Base-by-base conservation (phyloP, 768 basidiomycete species). In the Russula virescens region DNA sequence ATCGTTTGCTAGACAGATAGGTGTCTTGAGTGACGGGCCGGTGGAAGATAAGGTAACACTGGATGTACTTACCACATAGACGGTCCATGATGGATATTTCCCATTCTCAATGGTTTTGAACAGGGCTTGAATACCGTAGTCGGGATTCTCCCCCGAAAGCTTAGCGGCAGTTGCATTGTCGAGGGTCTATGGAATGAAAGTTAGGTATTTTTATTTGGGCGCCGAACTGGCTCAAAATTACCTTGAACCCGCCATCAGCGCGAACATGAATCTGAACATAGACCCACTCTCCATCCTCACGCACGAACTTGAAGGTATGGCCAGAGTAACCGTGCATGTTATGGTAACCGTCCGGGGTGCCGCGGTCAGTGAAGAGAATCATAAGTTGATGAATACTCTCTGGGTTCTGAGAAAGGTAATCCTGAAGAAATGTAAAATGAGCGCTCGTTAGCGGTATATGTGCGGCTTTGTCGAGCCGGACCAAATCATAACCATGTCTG, bases 341-440 rank as follows among this genome's bases (percentile, higher is more conserved):
- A 75, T 90, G 86, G 77, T 78, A 94, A 21, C 84, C 94, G 75
- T 86, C 87, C 64, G 96, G 95, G 60, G 93, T 97, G 51, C 92
- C 88, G 69, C 95, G 91, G 75, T 98, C 95, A n/a, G 90, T 90
- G 79, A 97, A 88, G 62, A 92, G 81, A 73, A 95, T 95, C 82
- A 91, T 80, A 69, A 91, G 78, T 76, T 93, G 91, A 74, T 93
- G 90, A 62, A 89, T 90, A 21, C 91, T 89, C 77, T 94, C 91
- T 10, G 91, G 89, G 76, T 91, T 92, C 73, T 91, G 86, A 34
- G 84, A 82, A 61, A 96, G 83, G 71, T 91, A 96, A 74, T 96
- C 94, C 91, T 92, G 72, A 21, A 3, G 68, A 55, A 68, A 71
- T 53, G 67, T 68, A 21, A 34, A 10, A 26, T 50, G n/a, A 59